Percentiles rank a stretch among this genome's conserved stretches.
Conservation (phyloP, 2,329 filamentous ascomycete genomes). For the Aureobasidium subglaciale region DNA sequence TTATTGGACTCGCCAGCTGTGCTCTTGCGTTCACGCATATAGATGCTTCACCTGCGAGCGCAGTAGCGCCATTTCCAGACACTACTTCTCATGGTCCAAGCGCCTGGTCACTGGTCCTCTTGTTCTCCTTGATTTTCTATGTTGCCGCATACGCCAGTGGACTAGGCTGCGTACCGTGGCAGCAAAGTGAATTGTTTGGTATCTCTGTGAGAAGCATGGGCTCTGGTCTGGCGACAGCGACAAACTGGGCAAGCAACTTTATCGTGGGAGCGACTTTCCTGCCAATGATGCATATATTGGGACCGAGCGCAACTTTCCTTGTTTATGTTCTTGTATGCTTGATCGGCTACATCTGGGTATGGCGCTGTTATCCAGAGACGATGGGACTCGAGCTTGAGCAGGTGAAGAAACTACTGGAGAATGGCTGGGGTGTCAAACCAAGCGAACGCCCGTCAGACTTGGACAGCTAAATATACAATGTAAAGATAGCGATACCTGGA, state of each 20-base stretch:
- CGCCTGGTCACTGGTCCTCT: slow-evolving; percentile 47
- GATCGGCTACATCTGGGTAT: slow-evolving; percentile 60
- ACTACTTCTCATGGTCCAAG: slow-evolving; percentile 20
- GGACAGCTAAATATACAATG: not conserved
- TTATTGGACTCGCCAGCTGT: slow-evolving; percentile 61
- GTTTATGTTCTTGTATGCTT: slow-evolving; percentile 69
- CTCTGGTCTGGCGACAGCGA: slow-evolving; percentile 67
- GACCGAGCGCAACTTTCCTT: slow-evolving; percentile 69
- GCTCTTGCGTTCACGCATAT: slow-evolving; percentile 66
- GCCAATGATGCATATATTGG: slow-evolving; percentile 72
- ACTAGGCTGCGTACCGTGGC: slow-evolving; percentile 90
- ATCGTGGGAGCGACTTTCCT: slow-evolving; percentile 79
- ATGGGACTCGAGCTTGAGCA: slow-evolving; percentile 74
- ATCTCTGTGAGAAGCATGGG: slow-evolving; percentile 65
- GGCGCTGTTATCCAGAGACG: slow-evolving; percentile 77
- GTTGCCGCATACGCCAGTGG: slow-evolving; percentile 81
- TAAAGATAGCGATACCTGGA: too few relatives aligned
- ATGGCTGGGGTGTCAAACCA: slow-evolving; percentile 57
- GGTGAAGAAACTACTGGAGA: slow-evolving; percentile 60
- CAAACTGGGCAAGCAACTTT: slow-evolving; percentile 85
- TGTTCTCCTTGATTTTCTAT: slow-evolving; percentile 72
- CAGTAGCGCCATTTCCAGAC: not conserved
- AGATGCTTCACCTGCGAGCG: slow-evolving; percentile 31
- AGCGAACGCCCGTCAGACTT: not conserved
- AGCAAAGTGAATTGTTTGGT: slow-evolving; percentile 83